phyloP scores from a whole-genome alignment of 2,329 filamentous ascomycete species.

The Coniochaeta sp. region DNA sequence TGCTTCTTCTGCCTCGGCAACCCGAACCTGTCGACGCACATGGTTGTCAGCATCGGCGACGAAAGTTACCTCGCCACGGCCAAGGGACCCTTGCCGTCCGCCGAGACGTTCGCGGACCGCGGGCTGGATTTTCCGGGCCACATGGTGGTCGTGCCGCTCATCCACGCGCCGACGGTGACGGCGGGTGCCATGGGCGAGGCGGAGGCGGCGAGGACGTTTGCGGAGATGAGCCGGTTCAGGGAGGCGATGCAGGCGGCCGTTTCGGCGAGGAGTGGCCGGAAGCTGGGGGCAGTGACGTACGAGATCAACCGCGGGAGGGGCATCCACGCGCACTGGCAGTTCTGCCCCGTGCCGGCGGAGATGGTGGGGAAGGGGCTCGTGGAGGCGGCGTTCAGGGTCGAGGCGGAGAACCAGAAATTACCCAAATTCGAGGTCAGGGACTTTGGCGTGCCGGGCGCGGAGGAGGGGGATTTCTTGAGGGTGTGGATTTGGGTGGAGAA shows the following conservation, averaged over 20 bases:
- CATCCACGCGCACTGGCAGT: slow-evolving; percentile 91
- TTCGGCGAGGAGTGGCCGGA: slow-evolving; percentile 39
- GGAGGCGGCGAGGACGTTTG: slow-evolving; percentile 53
- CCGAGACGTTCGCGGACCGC: slow-evolving; percentile 56
- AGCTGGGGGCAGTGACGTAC: slow-evolving; percentile 80
- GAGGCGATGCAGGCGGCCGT: slow-evolving; percentile 75
- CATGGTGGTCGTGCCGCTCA: slow-evolving; percentile 83
- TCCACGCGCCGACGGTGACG: slow-evolving; percentile 70
- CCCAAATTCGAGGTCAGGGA: slow-evolving; percentile 42
- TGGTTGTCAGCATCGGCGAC: slow-evolving; percentile 83
- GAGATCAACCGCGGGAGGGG: slow-evolving; percentile 79
- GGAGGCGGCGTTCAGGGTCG: slow-evolving; percentile 80
- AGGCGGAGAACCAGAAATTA: slow-evolving; percentile 67
- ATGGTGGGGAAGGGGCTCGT: slow-evolving; percentile 67
- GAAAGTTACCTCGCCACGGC: slow-evolving; percentile 86
- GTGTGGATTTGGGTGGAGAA: slow-evolving; percentile 69
- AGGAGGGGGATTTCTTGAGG: slow-evolving; percentile 78
- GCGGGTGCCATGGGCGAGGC: slow-evolving; percentile 48
- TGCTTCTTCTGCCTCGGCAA: slow-evolving; percentile 98
- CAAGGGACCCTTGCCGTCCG: slow-evolving; percentile 76
- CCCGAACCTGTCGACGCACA: slow-evolving; percentile 72
- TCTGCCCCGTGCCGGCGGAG: slow-evolving; percentile 66
- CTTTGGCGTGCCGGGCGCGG: slow-evolving; percentile 41
- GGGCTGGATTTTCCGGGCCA: slow-evolving; percentile 74
- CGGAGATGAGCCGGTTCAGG: slow-evolving; percentile 80